Evolutionary conservation across 2,329 filamentous ascomycete genomes (phyloP).

Genomic region (Geosmithia morbida): DNA sequence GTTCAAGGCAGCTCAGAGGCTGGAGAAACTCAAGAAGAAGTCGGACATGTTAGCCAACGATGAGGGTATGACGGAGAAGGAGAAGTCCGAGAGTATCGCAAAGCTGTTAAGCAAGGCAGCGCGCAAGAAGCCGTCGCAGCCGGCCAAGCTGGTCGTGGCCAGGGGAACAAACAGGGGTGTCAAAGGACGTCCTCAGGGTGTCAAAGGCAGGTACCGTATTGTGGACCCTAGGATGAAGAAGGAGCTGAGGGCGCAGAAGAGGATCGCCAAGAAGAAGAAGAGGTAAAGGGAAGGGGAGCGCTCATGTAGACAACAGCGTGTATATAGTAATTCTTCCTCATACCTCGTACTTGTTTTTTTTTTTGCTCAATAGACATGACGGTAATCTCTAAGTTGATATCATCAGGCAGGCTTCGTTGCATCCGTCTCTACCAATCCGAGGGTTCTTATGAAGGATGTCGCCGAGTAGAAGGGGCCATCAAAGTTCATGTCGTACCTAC

Average conservation of each 20-base stretch:
- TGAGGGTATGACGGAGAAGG: conserved; percentile 87
- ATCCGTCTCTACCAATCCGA: conserved; percentile 10
- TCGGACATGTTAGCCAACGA: conserved; percentile 79
- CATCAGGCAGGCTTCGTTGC: background rate
- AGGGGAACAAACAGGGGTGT: conserved; percentile 73
- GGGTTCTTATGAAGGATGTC: conserved; percentile 35
- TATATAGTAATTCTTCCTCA: conserved; percentile 3
- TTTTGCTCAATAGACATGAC: background rate
- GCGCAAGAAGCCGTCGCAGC: conserved; percentile 74
- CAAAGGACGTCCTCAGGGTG: conserved; percentile 73
- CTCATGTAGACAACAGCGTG: background rate
- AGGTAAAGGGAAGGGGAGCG: conserved; percentile 9
- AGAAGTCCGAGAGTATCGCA: conserved; percentile 76
- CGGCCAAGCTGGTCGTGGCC: conserved; percentile 81
- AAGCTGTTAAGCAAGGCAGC: conserved; percentile 69
- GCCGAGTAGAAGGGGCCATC: conserved; percentile 51
- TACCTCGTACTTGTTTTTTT: background rate
- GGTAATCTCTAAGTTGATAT: background rate
- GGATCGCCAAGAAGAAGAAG: conserved; percentile 57
- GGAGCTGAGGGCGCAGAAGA: conserved; percentile 80
- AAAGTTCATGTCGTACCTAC: conserved; percentile 70
- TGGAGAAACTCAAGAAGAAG: conserved; percentile 97
- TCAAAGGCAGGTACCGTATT: conserved; percentile 96
- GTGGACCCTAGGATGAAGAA: conserved; percentile 94
- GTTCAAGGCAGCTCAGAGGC: conserved; percentile 75